These are phyloP conservation scores for Ochetophila trinervis DNA, from an alignment of 306 rosid species.

Conservation along the genomic window DNA sequence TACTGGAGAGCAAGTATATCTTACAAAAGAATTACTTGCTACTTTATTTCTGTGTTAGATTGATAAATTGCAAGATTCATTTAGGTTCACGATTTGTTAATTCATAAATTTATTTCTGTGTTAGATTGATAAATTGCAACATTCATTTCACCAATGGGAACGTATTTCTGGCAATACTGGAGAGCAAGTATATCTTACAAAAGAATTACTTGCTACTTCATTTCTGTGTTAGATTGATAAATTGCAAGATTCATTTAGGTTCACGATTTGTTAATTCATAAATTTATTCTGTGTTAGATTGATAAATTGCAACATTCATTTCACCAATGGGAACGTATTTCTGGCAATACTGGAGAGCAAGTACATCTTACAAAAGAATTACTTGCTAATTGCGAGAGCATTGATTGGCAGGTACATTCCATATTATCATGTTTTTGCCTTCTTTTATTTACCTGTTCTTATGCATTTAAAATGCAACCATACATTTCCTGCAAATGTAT, in stretches of 20 bases:
- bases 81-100: slow-evolving; percentile 6
- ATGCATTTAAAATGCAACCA: not conserved
- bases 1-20: slow-evolving; percentile 52
- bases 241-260: slow-evolving; percentile 50
- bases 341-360: slow-evolving; percentile 52
- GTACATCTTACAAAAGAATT: slow-evolving; percentile 62
- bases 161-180: slow-evolving; percentile 41
- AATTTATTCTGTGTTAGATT: slow-evolving; percentile 44
- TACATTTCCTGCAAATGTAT: not conserved
- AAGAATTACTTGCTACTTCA: too few relatives aligned
- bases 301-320: slow-evolving; percentile 77
- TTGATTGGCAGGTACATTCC: slow-evolving; percentile 86
- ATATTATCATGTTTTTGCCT: not conserved
- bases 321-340: slow-evolving; percentile 69
- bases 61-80: slow-evolving; percentile 70
- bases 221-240: slow-evolving; percentile 63
- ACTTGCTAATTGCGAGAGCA: slow-evolving; percentile 65
- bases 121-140: slow-evolving; percentile 80
- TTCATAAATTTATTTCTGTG: slow-evolving; percentile 19
- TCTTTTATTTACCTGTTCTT: not conserved
- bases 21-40: too few relatives aligned
- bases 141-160: slow-evolving; percentile 82
- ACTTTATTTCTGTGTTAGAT: slow-evolving; percentile 49
- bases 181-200: slow-evolving; percentile 54
- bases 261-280: slow-evolving; percentile 7